phyloP scores from a whole-genome alignment of 331 rosid genomes.

The Quercus phellos region DNA sequence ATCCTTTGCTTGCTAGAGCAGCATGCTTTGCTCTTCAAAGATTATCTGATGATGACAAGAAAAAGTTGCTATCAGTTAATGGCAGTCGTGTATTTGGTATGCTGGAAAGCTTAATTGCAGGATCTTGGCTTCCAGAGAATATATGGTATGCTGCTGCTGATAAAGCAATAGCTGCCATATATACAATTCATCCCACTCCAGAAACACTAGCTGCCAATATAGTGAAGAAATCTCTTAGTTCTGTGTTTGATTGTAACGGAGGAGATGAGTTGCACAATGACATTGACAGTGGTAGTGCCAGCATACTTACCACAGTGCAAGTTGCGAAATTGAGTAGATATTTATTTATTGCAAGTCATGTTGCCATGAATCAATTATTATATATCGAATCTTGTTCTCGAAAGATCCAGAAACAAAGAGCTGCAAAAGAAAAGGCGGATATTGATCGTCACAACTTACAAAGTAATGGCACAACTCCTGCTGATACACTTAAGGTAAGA shows the following conservation, averaged over 20 bases:
- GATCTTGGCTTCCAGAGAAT: conserved; percentile 75
- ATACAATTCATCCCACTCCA: conserved; percentile 80
- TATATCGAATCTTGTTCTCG: conserved; percentile 84
- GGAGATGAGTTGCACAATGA: conserved; percentile 54
- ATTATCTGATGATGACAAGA: conserved; percentile 75
- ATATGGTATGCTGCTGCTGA: conserved; percentile 96
- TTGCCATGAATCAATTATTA: conserved; percentile 88
- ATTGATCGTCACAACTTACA: conserved; percentile 40
- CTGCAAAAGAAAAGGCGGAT: conserved; percentile 39
- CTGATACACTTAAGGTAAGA: conserved; percentile 59
- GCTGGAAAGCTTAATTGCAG: conserved; percentile 68
- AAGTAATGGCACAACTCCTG: conserved; percentile 31
- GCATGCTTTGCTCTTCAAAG: conserved; percentile 85
- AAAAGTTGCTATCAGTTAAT: conserved; percentile 56
- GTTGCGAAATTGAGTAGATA: conserved; percentile 69
- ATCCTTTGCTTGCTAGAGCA: conserved; percentile 89
- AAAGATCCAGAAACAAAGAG: conserved; percentile 84
- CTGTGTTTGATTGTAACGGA: conserved; percentile 43
- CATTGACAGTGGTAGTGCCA: conserved; percentile 32
- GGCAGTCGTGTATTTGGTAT: conserved; percentile 60
- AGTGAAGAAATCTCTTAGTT: conserved; percentile 60
- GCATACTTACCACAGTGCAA: conserved; percentile 51
- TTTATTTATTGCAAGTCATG: conserved; percentile 72
- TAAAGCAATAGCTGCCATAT: conserved; percentile 79
- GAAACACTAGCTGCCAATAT: conserved; percentile 67